These are phyloP conservation scores for Harrya chromipes DNA, from an alignment of 768 basidiomycete genomes.

Conservation along the genomic window DNA sequence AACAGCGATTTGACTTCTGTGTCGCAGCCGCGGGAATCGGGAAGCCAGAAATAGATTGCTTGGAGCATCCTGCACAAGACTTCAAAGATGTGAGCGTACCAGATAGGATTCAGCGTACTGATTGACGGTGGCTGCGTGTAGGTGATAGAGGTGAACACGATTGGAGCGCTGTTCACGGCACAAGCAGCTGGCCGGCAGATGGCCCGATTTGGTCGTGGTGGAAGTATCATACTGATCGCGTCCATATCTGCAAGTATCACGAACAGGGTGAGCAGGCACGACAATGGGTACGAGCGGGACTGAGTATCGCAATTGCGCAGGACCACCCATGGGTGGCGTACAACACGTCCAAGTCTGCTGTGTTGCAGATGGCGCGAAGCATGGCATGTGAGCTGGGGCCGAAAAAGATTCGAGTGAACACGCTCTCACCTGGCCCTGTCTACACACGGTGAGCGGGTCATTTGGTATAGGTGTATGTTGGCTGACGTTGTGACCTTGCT, in stretches of 20 bases:
- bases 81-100: slow-evolving; percentile 51
- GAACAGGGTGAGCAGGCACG: slow-evolving; percentile 49
- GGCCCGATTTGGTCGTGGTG: slow-evolving; percentile 43
- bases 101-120: background rate
- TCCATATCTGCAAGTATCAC: slow-evolving; percentile 68
- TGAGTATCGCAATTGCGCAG: slow-evolving; percentile 36
- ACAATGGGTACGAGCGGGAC: background rate
- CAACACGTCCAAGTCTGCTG: slow-evolving; percentile 74
- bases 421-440: slow-evolving; percentile 74
- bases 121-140: slow-evolving; percentile 20
- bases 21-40: slow-evolving; percentile 77
- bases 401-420: slow-evolving; percentile 67
- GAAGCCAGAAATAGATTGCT: slow-evolving; percentile 54
- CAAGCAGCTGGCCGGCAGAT: slow-evolving; percentile 61
- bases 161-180: slow-evolving; percentile 57
- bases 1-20: slow-evolving; percentile 71
- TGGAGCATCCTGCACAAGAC: slow-evolving; percentile 62
- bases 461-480: too few relatives aligned
- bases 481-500: background rate
- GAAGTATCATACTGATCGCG: slow-evolving; percentile 58
- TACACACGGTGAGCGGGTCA: slow-evolving; percentile 55
- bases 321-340: slow-evolving; percentile 76
- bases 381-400: slow-evolving; percentile 78
- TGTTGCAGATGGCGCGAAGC: slow-evolving; percentile 76
- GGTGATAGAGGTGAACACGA: slow-evolving; percentile 67